Base-by-base conservation (phyloP, 2,329 filamentous ascomycete species). In the Diaporthe vaccinii region DNA sequence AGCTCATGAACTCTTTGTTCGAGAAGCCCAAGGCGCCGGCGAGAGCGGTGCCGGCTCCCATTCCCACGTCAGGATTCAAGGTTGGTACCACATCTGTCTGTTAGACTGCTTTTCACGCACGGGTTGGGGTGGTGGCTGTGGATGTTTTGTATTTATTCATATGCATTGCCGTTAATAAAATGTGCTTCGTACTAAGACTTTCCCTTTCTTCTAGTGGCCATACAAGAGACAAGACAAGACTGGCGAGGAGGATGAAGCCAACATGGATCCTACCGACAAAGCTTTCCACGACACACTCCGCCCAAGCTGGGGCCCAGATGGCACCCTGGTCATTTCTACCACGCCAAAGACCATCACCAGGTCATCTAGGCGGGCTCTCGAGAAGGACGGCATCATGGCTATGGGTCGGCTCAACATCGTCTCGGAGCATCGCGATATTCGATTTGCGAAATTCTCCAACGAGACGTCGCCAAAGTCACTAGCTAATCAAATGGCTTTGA, bases 1-100 rank as follows among this genome's bases (percentile, higher is more conserved):
- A 98, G 86, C 87, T 98, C 82, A 98, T 98, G 95, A 96, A 98
- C 82, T 98, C 95, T 65, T 87, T 98, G 74, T 98, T 97, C 84
- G 93, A 94, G 83, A 91, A 93, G 84, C 89, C 92, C 77, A 91
- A 90, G 86, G 88, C 87, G 72, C 88, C 88, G 78, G 84, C 86
- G 72, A 87, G 90, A 80, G 90, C 88, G 72, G 82, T 88, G 73
- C 88, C 89, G 80, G 87, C 86, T 78, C 84, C 87, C 49, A 81
- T 87, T 78, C 84, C 88, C 76, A 86, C 87, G 79, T 91, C 91
- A 85, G 93, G 94, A 82, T 94, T 96, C 84, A 89, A 98, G 96
- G 97, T 98, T 92, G 93, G 96, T 96, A 85, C 87, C 80, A 82
- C 83, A 78, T 80, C 82, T 83, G 80, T 82, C 78, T 80, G 79